Evolutionary conservation across 2,329 filamentous ascomycete species (phyloP), one percentile per base, ranked within the genome.

Genomic region (Ceratocystis alfenasii): DNA sequence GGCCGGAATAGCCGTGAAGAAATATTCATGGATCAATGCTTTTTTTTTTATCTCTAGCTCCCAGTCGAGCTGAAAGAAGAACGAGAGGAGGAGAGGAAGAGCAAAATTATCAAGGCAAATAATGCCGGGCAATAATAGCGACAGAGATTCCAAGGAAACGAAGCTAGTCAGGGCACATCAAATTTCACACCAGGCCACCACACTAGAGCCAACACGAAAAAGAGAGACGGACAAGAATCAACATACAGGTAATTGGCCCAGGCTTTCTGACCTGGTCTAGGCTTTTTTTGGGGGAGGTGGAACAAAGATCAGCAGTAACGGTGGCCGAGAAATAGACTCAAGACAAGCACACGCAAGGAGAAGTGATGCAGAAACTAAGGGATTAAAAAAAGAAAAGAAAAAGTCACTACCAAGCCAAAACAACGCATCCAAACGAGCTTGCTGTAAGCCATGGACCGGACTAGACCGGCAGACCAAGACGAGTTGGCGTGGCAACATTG

Each of bases 121-220:
- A 53, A 53, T 53, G 22, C 8, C 55, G 10, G 17, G 55, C 28
- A 59, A 36, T 36, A 36, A 36, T n/a, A 59, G 55, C 22, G 48
- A 53, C 22, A 15, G 48, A 53, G 20, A 53, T 53, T 53, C 48
- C 48, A 53, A n/a, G 7, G 8, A 50, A 53, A 53, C 48, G 20
- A 53, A 59, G 28, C 55, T 59, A 59, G 55, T 36, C 30, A 59
- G 55, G 55, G 55, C 55, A 59, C 55, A 59, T 59, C 55, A 59
- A 59, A 59, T 59, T 59, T 59, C 55, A 59, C 28, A 30, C 30
- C n/a, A 17, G 53, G 28, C 10, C 33, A 36, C 33, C 8, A 36
- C 53, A 59, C 55, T 36, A 59, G 53, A 57, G 36, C 36, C 33
- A 36, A 41, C 12, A 12, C 36, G 36, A 41, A 41, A 41, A 41